Conservation (phyloP, 805 yeast genomes). For the Pichia exigua region DNA sequence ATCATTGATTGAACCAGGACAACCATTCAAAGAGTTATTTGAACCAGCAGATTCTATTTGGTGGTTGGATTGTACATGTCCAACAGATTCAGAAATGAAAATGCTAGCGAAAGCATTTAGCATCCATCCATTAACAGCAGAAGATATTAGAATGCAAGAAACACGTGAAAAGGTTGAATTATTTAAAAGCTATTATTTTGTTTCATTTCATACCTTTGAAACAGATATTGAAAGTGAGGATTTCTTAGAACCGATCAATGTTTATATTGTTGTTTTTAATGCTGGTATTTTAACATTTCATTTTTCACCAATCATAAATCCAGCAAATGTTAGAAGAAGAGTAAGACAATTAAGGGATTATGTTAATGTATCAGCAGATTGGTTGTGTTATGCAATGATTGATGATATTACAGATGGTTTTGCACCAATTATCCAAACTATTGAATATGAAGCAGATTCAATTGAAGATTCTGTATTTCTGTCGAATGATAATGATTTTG, state of each 20-base stretch:
- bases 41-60: slow-evolving; percentile 70
- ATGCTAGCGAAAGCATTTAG: slow-evolving; percentile 89
- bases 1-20: slow-evolving; percentile 58
- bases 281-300: slow-evolving; percentile 65
- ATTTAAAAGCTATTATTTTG: slow-evolving; percentile 84
- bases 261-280: slow-evolving; percentile 64
- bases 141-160: slow-evolving; percentile 94
- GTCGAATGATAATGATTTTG: slow-evolving; percentile 65
- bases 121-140: slow-evolving; percentile 95
- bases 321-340: slow-evolving; percentile 74
- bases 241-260: slow-evolving; percentile 72
- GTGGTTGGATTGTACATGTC: slow-evolving; percentile 95
- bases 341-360: slow-evolving; percentile 72
- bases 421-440: slow-evolving; percentile 70
- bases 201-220: slow-evolving; percentile 95
- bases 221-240: slow-evolving; percentile 76
- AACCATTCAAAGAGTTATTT: slow-evolving; percentile 62
- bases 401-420: slow-evolving; percentile 83
- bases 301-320: slow-evolving; percentile 59
- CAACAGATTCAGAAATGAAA: slow-evolving; percentile 93
- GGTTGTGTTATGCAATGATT: slow-evolving; percentile 75
- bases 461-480: slow-evolving; percentile 82
- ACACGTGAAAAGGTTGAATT: slow-evolving; percentile 95
- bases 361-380: slow-evolving; percentile 70
- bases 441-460: slow-evolving; percentile 75